Evolutionary conservation across 2,329 filamentous ascomycete species (phyloP), one percentile per base, ranked within the genome.

Genomic region (Arthrinium phaeospermum): DNA sequence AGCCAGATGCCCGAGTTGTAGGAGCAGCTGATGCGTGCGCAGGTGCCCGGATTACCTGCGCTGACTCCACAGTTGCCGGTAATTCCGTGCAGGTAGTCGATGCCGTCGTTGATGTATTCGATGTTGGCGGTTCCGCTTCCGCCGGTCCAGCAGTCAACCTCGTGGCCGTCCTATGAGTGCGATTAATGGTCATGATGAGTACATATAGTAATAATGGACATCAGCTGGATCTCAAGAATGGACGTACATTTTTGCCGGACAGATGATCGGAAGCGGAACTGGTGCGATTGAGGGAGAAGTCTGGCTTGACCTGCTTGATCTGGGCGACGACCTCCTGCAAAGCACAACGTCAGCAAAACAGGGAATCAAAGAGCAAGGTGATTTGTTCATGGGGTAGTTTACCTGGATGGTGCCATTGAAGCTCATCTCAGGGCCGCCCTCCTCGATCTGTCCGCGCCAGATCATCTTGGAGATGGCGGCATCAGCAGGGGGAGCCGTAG

Each of bases 361-460:
- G 27, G 14, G 13, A 3, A 57, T 8, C 5, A 14, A 14, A 1
- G 2, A 4, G 5, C 49, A 57, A 19, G 2, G 16, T 30, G 1
- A 24, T 30, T 27, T 4, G 13, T 34, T 16, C 12, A 19, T 6
- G 14, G 51, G 12, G 27, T 57, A 14, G 14, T 5, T 19, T 57
- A 57, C 53, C 53, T 57, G 53, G 27, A 64, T n/a, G 19, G 30
- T 41, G 34, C 57, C 57, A 4, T 7, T 41, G 57, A 64, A 64
- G 57, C 8, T 64, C 57, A 64, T 64, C 57, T 64, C 57, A 8
- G 57, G 57, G 16, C 57, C 34, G 57, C 57, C 57, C 13, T 22
- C 57, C 57, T 64, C 57, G 34, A 64, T 64, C 57, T 64, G 57
- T 41, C 57, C 57, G 57, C 57, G 57, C 57, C 57, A 64, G 57